phyloP scores from a whole-genome alignment of 176 grass and related monocot genomes.

The Aegilops tauschii region DNA sequence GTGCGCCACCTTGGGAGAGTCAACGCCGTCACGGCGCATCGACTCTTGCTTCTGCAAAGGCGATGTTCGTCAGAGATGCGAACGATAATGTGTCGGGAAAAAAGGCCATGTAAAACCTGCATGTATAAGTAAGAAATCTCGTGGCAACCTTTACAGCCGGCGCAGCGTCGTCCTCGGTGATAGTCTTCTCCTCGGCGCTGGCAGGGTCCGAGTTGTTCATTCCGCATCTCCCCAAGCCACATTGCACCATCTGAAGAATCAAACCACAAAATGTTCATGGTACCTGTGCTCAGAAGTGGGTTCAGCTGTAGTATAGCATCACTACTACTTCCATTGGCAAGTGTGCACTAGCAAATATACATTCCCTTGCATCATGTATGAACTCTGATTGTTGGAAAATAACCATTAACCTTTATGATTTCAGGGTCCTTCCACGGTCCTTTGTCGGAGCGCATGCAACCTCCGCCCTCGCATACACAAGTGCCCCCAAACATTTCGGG shows the following conservation, averaged over 20 bases:
- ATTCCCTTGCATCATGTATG: neutral
- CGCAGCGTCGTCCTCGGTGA: conserved; percentile 72
- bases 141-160: conserved; percentile 42
- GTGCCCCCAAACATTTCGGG: conserved; percentile 92
- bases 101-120: neutral
- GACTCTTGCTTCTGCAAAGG: conserved; percentile 59
- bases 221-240: conserved; percentile 68
- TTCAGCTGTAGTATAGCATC: neutral
- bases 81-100: neutral
- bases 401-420: conserved; percentile 77
- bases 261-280: neutral
- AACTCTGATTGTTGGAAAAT: neutral
- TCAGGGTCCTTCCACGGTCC: conserved; percentile 98
- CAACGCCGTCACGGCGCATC: conserved; percentile 2
- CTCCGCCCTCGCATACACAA: conserved; percentile 83
- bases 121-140: neutral
- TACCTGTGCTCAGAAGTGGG: neutral
- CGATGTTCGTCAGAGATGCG: neutral
- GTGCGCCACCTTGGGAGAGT: conserved; percentile 43
- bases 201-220: conserved; percentile 32
- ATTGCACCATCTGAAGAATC: conserved; percentile 81
- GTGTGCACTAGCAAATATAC: neutral
- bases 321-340: neutral
- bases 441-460: conserved; percentile 93
- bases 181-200: conserved; percentile 70